Evolutionary conservation across 805 yeast genomes (phyloP).

Genomic region (Ogataea haglerorum): DNA sequence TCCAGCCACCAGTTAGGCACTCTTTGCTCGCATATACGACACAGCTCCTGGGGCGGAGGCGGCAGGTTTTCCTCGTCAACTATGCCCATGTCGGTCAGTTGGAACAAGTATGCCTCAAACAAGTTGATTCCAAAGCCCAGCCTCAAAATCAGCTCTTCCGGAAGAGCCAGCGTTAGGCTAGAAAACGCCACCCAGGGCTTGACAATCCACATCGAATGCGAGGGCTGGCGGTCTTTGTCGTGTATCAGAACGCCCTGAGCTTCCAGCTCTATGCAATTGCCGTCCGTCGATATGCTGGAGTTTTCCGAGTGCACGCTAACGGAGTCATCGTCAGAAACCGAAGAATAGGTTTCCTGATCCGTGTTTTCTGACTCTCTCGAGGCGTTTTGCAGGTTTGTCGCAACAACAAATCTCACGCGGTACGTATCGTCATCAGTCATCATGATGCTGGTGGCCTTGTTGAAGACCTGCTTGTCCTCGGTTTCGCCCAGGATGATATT

Average conservation of each 20-base stretch:
- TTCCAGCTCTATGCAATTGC: slow-evolving; percentile 69
- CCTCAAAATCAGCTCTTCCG: slow-evolving; percentile 62
- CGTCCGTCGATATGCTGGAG: slow-evolving; percentile 49
- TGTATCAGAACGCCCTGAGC: slow-evolving; percentile 91
- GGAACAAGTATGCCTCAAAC: slow-evolving; percentile 67
- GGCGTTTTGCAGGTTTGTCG: slow-evolving; percentile 23
- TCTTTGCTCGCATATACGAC: slow-evolving; percentile 86
- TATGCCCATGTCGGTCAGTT: slow-evolving; percentile 60
- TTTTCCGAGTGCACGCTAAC: slow-evolving; percentile 27
- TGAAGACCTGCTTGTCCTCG: slow-evolving; percentile 64
- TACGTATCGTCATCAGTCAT: slow-evolving; percentile 70
- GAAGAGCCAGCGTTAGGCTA: slow-evolving; percentile 62
- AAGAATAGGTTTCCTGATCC: background rate
- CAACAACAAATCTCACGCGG: slow-evolving; percentile 66
- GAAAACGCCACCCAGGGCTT: slow-evolving; percentile 69
- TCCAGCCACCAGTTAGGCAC: slow-evolving; percentile 98
- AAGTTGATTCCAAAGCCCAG: slow-evolving; percentile 89
- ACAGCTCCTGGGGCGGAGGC: slow-evolving; percentile 75
- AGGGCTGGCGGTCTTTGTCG: slow-evolving; percentile 53
- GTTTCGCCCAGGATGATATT: slow-evolving; percentile 62
- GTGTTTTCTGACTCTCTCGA: background rate
- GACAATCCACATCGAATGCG: slow-evolving; percentile 91
- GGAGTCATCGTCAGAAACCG: slow-evolving; percentile 24
- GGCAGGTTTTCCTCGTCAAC: slow-evolving; percentile 66
- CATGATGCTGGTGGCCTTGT: slow-evolving; percentile 69